Conservation (phyloP, 495 filamentous ascomycete species). For the Aspergillus mulundensis region DNA sequence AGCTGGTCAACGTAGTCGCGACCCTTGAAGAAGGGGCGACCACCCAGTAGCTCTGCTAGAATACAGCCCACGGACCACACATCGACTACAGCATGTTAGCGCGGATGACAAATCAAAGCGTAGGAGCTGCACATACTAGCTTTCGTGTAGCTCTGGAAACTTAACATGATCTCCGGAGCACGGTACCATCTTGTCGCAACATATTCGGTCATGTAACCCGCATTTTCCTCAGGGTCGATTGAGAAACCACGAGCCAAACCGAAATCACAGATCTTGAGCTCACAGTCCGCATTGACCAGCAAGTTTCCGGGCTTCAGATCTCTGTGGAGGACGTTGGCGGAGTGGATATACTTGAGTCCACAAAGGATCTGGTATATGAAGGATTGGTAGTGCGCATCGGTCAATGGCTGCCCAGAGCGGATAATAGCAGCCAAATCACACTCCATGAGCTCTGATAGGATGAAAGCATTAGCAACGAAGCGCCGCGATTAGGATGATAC, state of each 20-base stretch:
- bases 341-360: constrained; percentile 97
- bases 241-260: constrained; percentile 94
- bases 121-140: constrained; percentile 67
- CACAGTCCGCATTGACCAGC: constrained; percentile 96
- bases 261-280: constrained; percentile 99
- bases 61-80: constrained; percentile 99
- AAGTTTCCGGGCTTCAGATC: constrained; percentile 97
- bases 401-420: constrained; percentile 89
- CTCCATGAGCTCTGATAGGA: constrained; percentile 84
- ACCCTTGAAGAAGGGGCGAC: constrained; percentile 98
- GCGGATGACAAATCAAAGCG: constrained; percentile 1
- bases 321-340: constrained; percentile 93
- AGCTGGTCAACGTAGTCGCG: constrained; percentile 98
- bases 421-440: constrained; percentile 98
- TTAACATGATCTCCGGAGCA: constrained; percentile 98
- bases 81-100: constrained; percentile 61
- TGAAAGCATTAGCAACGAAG: not conserved
- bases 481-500: not conserved
- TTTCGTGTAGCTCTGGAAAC: constrained; percentile 99
- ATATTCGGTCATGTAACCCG: constrained; percentile 99
- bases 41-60: constrained; percentile 90
- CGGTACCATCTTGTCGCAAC: constrained; percentile 98
- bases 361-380: constrained; percentile 95
- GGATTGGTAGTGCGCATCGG: constrained; percentile 93
- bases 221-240: constrained; percentile 95